Evolutionary conservation across 2,329 filamentous ascomycete species (phyloP), one percentile per base, ranked within the genome.

Genomic region (Ampelomyces quisqualis): DNA sequence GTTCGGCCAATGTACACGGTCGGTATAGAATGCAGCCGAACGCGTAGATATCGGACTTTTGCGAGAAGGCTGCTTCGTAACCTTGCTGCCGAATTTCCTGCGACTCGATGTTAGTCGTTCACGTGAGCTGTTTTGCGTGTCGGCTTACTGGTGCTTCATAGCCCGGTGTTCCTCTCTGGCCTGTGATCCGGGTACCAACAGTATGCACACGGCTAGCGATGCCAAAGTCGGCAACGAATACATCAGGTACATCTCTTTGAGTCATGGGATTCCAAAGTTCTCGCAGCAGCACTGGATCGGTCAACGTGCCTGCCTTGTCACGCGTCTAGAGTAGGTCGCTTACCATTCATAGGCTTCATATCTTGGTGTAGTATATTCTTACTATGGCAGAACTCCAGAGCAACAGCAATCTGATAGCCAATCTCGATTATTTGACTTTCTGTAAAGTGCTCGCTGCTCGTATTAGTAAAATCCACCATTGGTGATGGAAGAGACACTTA

Each of bases 1-100:
- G 46, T 13, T 44, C 23, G 11, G 34, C 27, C 1, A 53, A 29
- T 3, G 41, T 45, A 21, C 38, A 45, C 10, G 48, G 41, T 9
- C 38, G 35, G 21, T 42, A 47, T 6, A 50, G 39, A 17, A 50
- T 40, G 23, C 39, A 53, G 14, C 50, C 47, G 28, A 53, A 45
- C 1, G 50, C 50, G 17, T 46, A 50, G 5, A 53, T 38, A 32
- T 53, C 50, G 10, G 50, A 53, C 27, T 50, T 53, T 33, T 46
- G 36, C 3, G 47, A 50, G 37, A 50, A 53, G 2, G 40, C 38
- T 7, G 44, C 50, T 21, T 23, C 9, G 20, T 32, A 22, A 5
- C 21, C 33, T 38, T 39, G 44, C 2, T 20, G 42, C 22, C 28
- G 32, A 11, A 51, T 45, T 37, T 51, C 44, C 43, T 49, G 22